Base-by-base conservation (phyloP, 129 eudicot genomes). In the Pseudognaphalium luteoalbum region DNA sequence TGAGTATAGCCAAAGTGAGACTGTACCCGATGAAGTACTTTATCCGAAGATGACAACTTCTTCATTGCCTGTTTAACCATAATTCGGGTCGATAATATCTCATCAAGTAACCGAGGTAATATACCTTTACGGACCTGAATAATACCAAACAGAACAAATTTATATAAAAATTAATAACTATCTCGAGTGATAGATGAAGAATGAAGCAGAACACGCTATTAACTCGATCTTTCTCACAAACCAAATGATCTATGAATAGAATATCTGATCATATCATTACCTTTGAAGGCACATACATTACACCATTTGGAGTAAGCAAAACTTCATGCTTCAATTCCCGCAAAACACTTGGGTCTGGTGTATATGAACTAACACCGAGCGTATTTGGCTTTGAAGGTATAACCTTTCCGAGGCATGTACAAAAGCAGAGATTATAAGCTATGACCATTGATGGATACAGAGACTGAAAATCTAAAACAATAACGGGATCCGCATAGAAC, bases 371-470 rank as follows among this genome's bases (percentile, higher is more conserved):
- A 75, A 94, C 99, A 33, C 99, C 99, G 42, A 94, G 93, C 11
- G 84, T 86, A 59, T 91, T 74, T 66, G 84, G 85, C 82, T 84
- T 91, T 70, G 93, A 68, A 68, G 96, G 93, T 58, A 68, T 79
- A 34, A 88, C 80, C 75, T 91, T 94, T 9, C 96, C 99, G 14
- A 94, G 96, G 82, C 99, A 94, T 47, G 99, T 94, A 78, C 86
- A 94, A 83, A 87, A 94, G 85, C 99, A 94, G 68, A 94, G 99
- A 77, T 94, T 91, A 81, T 94, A 94, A 57, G 93, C 97, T 64
- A 94, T 94, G 34, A 94, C 92, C 97, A 94, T 94, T 71, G 99
- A 94, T 77, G 97, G 99, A 91, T 94, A 94, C 22, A 94, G 94
- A 64, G 99, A 91, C 77, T 94, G 97, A 81, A 94, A 94, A 83